phyloP scores from a whole-genome alignment of 2,329 filamentous ascomycete species.

The Hypoxylon sp. region DNA sequence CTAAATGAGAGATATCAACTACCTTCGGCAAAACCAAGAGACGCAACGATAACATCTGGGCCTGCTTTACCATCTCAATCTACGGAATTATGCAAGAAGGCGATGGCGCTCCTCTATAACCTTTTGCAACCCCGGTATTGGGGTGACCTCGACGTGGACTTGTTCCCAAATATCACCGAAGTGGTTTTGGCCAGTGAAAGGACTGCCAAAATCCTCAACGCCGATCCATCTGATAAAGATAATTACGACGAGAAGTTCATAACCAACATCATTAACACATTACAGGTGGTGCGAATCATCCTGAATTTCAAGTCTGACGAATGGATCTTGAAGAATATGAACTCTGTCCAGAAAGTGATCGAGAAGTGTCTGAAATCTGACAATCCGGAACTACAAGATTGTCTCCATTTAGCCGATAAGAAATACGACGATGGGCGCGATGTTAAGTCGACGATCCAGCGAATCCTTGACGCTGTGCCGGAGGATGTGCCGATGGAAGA shows the following conservation, averaged over 20 bases:
- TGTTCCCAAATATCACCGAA: constrained; percentile 92
- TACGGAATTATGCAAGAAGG: constrained; percentile 87
- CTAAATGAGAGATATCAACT: constrained; percentile 87
- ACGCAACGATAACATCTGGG: constrained; percentile 62
- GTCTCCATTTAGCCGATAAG: constrained; percentile 81
- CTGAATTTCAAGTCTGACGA: constrained; percentile 90
- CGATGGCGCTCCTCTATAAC: constrained; percentile 84
- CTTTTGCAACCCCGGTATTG: constrained; percentile 90
- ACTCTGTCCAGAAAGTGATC: constrained; percentile 85
- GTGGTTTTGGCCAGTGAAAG: constrained; percentile 87
- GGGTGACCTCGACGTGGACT: constrained; percentile 91
- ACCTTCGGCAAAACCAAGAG: constrained; percentile 77
- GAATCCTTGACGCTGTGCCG: constrained; percentile 90
- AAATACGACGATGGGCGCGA: constrained; percentile 78
- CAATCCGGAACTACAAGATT: constrained; percentile 93
- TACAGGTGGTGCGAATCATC: constrained; percentile 92
- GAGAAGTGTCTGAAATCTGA: constrained; percentile 92
- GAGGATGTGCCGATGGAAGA: constrained; percentile 81
- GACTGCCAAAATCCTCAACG: constrained; percentile 71
- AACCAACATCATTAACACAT: constrained; percentile 90
- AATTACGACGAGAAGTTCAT: constrained; percentile 87
- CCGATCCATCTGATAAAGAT: constrained; percentile 74
- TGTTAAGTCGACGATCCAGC: constrained; percentile 81
- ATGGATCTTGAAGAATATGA: constrained; percentile 86
- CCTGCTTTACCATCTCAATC: constrained; percentile 67